Evolutionary conservation across 2,329 filamentous ascomycete species (phyloP).

Genomic region (Pleurostoma richardsiae): DNA sequence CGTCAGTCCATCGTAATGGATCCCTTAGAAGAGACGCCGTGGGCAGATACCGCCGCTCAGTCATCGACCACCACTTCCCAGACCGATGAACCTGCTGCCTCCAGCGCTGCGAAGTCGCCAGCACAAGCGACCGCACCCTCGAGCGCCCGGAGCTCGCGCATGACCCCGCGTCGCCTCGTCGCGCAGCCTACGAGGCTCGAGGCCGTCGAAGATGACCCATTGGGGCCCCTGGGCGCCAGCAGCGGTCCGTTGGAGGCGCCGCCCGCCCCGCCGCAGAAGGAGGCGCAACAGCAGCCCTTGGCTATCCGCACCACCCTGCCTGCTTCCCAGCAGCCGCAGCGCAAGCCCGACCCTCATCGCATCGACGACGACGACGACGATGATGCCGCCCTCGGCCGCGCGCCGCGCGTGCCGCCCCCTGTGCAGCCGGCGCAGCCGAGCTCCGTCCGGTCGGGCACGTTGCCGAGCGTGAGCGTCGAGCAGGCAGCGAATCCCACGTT

Average conservation of each 20-base stretch:
- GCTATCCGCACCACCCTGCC: slow-evolving; percentile 56
- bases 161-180: slow-evolving; percentile 57
- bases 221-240: slow-evolving; percentile 70
- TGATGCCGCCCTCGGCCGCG: slow-evolving; percentile 31
- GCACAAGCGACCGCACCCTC: slow-evolving; percentile 20
- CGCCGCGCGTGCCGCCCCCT: slow-evolving; percentile 61
- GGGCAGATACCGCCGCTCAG: slow-evolving; percentile 40
- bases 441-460: slow-evolving; percentile 45
- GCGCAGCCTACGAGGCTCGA: slow-evolving; percentile 75
- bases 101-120: slow-evolving; percentile 16
- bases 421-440: slow-evolving; percentile 54
- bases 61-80: slow-evolving; percentile 19
- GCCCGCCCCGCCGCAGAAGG: slow-evolving; percentile 65
- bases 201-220: slow-evolving; percentile 68
- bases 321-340: slow-evolving; percentile 28
- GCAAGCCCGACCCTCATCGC: slow-evolving; percentile 54
- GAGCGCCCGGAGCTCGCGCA: slow-evolving; percentile 35
- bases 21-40: slow-evolving; percentile 45
- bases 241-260: slow-evolving; percentile 47
- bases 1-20: slow-evolving; percentile 28
- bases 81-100: slow-evolving; percentile 11
- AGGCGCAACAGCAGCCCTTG: slow-evolving; percentile 30
- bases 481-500: slow-evolving; percentile 91
- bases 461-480: slow-evolving; percentile 83
- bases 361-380: slow-evolving; percentile 68